Evolutionary conservation across 495 filamentous ascomycete species (phyloP), one percentile per base, ranked within the genome.

Genomic region (Lichina pygmaea): DNA sequence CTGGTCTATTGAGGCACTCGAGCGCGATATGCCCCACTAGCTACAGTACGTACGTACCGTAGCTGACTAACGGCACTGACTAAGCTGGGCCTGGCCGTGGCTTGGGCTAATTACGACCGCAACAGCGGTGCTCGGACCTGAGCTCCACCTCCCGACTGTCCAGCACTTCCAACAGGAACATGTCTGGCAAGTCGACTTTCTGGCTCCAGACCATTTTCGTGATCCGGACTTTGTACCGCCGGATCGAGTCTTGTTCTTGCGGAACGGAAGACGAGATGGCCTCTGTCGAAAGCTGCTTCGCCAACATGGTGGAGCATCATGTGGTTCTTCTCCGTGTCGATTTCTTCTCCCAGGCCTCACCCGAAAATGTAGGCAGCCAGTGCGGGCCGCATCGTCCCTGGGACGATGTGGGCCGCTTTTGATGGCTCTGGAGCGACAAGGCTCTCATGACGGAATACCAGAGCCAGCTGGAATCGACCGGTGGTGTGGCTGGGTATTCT

Each of bases 321-420:
- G n/a, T 9, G 7, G 34, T 44, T 44, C n/a, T 44, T 31, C 6
- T 4, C 24, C 5, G 30, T 30, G 33, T 24, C 17, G 17, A 44
- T 11, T 39, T 15, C 11, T 3, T 15, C 13, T 11, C 11, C 8
- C 30, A 0, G 4, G 8, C 43, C 43, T 9, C 3, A 4, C 2
- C 43, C 43, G 6, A 44, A 44, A 7, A 44, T 44, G 43, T 44
- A 44, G n/a, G 5, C 43, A 3, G 43, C 43, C n/a, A 44, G 31
- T 34, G 5, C 43, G 12, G 33, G 13, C 6, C 31, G 15, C 33
- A 44, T 15, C 12, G 13, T 31, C 13, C 8, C 8, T n/a, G 43
- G 43, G 13, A 44, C 8, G 34, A 37, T 33, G 34, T 45, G 44
- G 0, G 43, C 43, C 34, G 31, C 31, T 44, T 44, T 33, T 24